Percentiles rank a stretch among this genome's conserved stretches.
Evolutionary conservation across 2,329 filamentous ascomycete genomes (phyloP).

Genomic region (Rutstroemia sp.): DNA sequence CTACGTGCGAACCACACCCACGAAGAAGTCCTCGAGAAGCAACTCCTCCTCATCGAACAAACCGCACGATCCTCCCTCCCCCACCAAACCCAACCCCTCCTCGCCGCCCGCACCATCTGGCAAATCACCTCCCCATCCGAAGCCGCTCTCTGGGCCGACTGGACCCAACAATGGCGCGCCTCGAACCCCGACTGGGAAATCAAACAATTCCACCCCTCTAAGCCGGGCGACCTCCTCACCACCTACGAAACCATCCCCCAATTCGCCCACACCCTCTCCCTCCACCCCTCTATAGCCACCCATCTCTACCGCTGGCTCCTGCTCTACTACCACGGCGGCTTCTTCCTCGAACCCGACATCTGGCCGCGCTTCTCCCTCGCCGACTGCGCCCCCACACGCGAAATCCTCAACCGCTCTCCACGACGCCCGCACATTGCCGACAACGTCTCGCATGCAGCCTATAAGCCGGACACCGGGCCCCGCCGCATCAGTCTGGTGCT

Average conservation of each 20-base stretch:
- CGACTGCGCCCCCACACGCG: slow-evolving; percentile 12
- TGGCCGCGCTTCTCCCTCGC: slow-evolving; percentile 14
- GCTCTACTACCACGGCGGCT: slow-evolving; percentile 20
- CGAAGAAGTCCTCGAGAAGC: slow-evolving; percentile 13
- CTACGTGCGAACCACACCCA: slow-evolving; percentile 11
- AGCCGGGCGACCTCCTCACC: slow-evolving; percentile 10
- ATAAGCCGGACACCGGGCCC: background rate
- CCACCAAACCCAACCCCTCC: background rate
- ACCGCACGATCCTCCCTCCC: slow-evolving; percentile 1
- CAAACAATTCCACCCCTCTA: slow-evolving; percentile 5
- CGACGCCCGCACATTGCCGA: background rate
- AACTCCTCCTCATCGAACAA: slow-evolving; percentile 13
- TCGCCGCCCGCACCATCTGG: slow-evolving; percentile 16
- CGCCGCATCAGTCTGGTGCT: slow-evolving; percentile 19
- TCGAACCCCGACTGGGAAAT: slow-evolving; percentile 16
- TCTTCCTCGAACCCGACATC: slow-evolving; percentile 17
- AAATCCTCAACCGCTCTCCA: background rate
- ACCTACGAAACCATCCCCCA: slow-evolving; percentile 13
- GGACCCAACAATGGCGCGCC: slow-evolving; percentile 15
- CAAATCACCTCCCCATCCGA: slow-evolving; percentile 13
- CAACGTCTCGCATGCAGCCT: too few relatives aligned
- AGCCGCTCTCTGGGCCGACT: slow-evolving; percentile 6
- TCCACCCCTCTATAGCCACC: slow-evolving; percentile 7
- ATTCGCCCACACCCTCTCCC: slow-evolving; percentile 8
- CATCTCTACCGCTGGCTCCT: slow-evolving; percentile 17